phyloP scores from a whole-genome alignment of 768 basidiomycete genomes.

The Podaxis carcinomalis region DNA sequence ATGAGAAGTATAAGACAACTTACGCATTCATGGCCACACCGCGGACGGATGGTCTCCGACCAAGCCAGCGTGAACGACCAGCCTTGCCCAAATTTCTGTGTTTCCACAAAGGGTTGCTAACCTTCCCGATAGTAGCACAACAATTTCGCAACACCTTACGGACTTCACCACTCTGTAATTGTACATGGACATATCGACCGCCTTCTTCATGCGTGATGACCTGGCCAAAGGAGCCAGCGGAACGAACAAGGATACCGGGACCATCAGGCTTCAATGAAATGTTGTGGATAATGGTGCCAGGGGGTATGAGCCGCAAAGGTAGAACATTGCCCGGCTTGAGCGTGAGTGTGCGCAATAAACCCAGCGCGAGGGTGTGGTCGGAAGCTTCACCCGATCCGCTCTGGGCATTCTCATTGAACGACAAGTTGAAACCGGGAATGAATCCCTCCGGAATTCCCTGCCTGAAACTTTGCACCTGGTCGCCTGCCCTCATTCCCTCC shows the following conservation, averaged over 20 bases:
- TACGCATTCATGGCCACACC: constrained; percentile 98
- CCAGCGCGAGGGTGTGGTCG: constrained; percentile 68
- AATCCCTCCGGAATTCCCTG: constrained; percentile 76
- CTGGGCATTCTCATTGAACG: constrained; percentile 15
- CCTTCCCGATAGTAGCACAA: constrained; percentile 85
- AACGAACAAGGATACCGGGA: constrained; percentile 78
- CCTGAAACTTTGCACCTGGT: constrained; percentile 82
- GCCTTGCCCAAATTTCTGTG: constrained; percentile 86
- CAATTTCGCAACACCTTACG: constrained; percentile 79
- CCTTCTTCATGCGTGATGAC: constrained; percentile 73
- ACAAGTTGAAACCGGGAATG: constrained; percentile 46
- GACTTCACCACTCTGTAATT: constrained; percentile 90
- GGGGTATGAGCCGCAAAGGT: constrained; percentile 85
- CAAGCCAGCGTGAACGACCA: constrained; percentile 84
- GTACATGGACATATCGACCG: constrained; percentile 75
- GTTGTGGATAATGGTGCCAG: constrained; percentile 87
- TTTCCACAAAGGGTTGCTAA: constrained; percentile 91
- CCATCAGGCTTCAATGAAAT: constrained; percentile 74
- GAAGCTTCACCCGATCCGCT: constrained; percentile 27
- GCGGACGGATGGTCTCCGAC: constrained; percentile 78
- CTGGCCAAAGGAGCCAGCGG: constrained; percentile 84
- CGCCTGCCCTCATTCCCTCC: constrained; percentile 85
- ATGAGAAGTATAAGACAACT: constrained; percentile 23
- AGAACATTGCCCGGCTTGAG: constrained; percentile 92
- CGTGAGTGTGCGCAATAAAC: constrained; percentile 78